Conservation (phyloP, 768 basidiomycete genomes). For the Mycena epipterygia region DNA sequence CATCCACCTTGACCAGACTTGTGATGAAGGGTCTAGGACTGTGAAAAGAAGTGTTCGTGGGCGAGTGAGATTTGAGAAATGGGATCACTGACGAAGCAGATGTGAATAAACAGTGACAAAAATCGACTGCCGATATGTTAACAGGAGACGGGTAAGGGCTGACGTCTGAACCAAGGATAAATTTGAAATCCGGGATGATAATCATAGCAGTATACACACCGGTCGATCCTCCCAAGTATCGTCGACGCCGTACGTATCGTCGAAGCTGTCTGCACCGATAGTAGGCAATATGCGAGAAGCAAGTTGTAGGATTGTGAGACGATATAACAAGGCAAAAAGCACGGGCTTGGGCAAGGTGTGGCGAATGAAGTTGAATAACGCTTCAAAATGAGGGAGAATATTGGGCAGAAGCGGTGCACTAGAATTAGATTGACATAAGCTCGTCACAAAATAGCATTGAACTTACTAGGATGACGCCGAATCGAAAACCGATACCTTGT, state of each 20-base stretch:
- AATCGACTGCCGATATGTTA: slow-evolving; percentile 88
- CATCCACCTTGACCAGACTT: slow-evolving; percentile 95
- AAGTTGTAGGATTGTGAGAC: slow-evolving; percentile 83
- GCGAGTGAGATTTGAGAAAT: not conserved
- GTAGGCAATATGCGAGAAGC: slow-evolving; percentile 88
- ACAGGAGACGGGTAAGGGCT: slow-evolving; percentile 76
- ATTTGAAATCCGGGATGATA: not conserved
- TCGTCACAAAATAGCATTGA: not conserved
- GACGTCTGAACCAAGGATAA: slow-evolving; percentile 70
- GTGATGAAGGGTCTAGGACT: slow-evolving; percentile 92
- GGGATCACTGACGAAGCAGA: slow-evolving; percentile 70
- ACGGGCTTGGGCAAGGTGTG: slow-evolving; percentile 91
- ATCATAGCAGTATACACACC: slow-evolving; percentile 53
- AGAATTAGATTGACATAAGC: not conserved
- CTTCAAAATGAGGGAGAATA: slow-evolving; percentile 85
- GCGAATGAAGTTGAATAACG: slow-evolving; percentile 83
- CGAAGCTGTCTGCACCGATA: slow-evolving; percentile 87
- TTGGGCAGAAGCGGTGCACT: slow-evolving; percentile 85
- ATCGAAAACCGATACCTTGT: slow-evolving; percentile 79
- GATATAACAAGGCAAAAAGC: slow-evolving; percentile 82
- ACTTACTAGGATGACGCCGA: slow-evolving; percentile 85
- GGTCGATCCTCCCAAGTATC: slow-evolving; percentile 82
- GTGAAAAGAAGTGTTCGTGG: slow-evolving; percentile 9
- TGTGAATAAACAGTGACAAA: slow-evolving; percentile 92
- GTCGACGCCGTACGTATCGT: slow-evolving; percentile 72